Conservation (phyloP, 1,139 yeast genomes). For the Kodamaea suecica region DNA sequence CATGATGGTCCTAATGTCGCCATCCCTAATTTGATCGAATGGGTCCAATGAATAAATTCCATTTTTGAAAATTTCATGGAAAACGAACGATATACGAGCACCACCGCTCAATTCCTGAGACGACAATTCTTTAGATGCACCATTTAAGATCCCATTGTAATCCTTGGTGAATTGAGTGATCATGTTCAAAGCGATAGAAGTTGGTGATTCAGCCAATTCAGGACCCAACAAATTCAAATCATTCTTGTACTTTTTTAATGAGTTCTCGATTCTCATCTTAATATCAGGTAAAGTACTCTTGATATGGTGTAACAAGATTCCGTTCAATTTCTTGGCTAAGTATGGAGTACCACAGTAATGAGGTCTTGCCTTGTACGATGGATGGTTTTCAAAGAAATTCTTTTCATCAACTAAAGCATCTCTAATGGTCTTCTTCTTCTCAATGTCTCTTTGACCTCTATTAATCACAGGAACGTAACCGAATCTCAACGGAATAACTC, state of each 20-base stretch:
- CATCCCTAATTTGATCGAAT: constrained; percentile 93
- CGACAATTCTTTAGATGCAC: constrained; percentile 87
- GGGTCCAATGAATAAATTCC: constrained; percentile 95
- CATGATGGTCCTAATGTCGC: constrained; percentile 96
- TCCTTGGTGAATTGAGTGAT: constrained; percentile 93
- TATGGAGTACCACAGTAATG: constrained; percentile 95
- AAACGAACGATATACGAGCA: constrained; percentile 96
- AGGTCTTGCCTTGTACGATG: constrained; percentile 80
- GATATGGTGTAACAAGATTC: constrained; percentile 87
- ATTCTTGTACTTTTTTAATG: constrained; percentile 73
- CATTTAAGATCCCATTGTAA: constrained; percentile 86
- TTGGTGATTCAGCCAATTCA: constrained; percentile 83
- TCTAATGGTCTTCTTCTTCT: constrained; percentile 78
- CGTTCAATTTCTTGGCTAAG: constrained; percentile 87
- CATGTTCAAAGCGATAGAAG: constrained; percentile 83
- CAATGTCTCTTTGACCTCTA: constrained; percentile 97
- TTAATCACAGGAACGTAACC: constrained; percentile 98
- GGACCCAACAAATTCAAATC: constrained; percentile 80
- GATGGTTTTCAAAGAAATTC: constrained; percentile 70
- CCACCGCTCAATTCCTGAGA: constrained; percentile 91
- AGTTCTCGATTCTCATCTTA: constrained; percentile 83
- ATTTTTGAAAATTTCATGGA: constrained; percentile 92
- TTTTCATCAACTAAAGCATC: constrained; percentile 84
- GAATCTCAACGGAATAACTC: constrained; percentile 90
- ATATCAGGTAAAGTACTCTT: constrained; percentile 93